A percentile compares a stretch with the other conserved stretches of the same genome.
Conservation (phyloP, 257 asterid species). For the Marsdenia floribunda region DNA sequence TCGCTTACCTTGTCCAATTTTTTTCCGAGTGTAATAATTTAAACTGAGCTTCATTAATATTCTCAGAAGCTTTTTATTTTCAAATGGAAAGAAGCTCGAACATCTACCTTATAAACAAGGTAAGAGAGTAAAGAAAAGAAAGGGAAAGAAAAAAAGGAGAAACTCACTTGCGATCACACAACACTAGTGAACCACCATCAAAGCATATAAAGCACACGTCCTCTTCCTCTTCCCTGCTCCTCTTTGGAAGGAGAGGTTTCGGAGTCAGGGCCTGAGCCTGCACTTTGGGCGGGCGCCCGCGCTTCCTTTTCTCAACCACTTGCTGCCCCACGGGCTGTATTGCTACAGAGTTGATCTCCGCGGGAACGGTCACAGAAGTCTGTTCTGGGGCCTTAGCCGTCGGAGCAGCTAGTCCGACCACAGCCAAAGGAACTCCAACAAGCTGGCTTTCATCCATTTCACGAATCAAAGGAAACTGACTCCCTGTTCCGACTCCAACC, state of each 20-base stretch:
- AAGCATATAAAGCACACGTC: constrained; percentile 97
- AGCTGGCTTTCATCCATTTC: constrained; percentile 23
- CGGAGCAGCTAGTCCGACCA: constrained; percentile 20
- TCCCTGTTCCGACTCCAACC: constrained; percentile 21
- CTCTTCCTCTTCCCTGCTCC: constrained; percentile 56
- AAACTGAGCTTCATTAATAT: neutral
- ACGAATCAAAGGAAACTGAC: constrained; percentile 23
- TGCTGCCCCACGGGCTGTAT: constrained; percentile 20
- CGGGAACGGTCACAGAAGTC: constrained; percentile 10
- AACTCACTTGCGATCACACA: constrained; percentile 62
- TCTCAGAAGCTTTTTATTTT: neutral
- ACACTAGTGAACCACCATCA: constrained; percentile 88
- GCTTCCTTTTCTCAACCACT: constrained; percentile 50
- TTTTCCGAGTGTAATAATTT: neutral
- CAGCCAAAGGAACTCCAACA: constrained; percentile 21
- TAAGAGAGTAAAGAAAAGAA: neutral
- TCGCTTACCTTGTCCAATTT: neutral
- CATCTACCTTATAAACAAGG: neutral
- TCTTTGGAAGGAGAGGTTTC: constrained; percentile 44
- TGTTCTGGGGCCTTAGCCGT: constrained; percentile 21
- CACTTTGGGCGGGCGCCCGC: constrained; percentile 69
- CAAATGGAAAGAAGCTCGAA: neutral
- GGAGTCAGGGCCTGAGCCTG: constrained; percentile 20
- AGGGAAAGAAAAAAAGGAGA: neutral
- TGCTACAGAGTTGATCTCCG: constrained; percentile 12